phyloP scores from a whole-genome alignment of 2,329 filamentous ascomycete genomes.

The Aotearoamyces nothofagi region DNA sequence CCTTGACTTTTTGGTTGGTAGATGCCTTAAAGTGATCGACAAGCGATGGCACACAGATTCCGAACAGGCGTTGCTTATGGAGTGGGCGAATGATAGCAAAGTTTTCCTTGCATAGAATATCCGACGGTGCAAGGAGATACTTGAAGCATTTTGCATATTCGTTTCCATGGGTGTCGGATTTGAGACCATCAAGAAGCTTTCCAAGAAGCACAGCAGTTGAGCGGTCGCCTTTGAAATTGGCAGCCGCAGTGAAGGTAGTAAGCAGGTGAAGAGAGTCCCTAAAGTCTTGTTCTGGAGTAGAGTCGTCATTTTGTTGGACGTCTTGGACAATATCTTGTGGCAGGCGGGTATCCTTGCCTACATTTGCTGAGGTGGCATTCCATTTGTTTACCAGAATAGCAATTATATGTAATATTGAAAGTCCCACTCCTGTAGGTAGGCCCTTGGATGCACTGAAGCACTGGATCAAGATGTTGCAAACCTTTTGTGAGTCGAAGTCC shows the following conservation, averaged over 20 bases:
- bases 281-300: not conserved
- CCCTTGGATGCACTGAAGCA: too few relatives aligned
- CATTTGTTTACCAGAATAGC: conserved; percentile 3
- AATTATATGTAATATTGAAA: not conserved
- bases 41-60: conserved; percentile 7
- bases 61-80: conserved; percentile 11
- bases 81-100: conserved; percentile 15
- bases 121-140: conserved; percentile 13
- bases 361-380: not conserved
- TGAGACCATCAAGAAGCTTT: conserved; percentile 8
- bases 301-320: not conserved
- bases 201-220: conserved; percentile 7
- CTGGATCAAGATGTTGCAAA: too few relatives aligned
- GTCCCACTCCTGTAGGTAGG: too few relatives aligned
- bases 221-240: conserved; percentile 10
- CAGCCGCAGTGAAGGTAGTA: conserved; percentile 15
- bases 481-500: too few relatives aligned
- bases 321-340: conserved; percentile 1
- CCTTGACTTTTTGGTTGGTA: conserved; percentile 6
- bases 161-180: conserved; percentile 1
- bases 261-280: too few relatives aligned
- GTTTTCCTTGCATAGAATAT: conserved; percentile 15
- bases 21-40: conserved; percentile 7
- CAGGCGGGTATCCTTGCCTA: not conserved
- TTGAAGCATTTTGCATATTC: conserved; percentile 15